Evolutionary conservation across 2,329 filamentous ascomycete species (phyloP).

Genomic region (Cordyceps farinosa): DNA sequence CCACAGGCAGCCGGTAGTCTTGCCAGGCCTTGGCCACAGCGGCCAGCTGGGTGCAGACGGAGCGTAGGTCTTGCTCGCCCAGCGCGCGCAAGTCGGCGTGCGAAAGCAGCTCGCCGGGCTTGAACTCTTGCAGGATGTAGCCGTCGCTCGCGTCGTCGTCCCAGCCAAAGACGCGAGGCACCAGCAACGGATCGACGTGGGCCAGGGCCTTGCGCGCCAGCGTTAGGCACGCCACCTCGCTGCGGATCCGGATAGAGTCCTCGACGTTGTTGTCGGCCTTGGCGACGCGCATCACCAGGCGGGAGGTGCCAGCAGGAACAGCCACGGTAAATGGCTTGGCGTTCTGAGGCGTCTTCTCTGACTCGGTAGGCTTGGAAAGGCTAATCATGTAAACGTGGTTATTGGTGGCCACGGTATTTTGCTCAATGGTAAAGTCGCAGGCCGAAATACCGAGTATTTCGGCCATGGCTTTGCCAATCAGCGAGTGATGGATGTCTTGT

Average conservation of each 20-base stretch:
- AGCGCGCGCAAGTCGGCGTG: neutral
- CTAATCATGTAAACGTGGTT: constrained; percentile 15
- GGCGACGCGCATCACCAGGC: constrained; percentile 5
- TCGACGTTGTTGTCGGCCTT: constrained; percentile 12
- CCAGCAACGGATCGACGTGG: neutral
- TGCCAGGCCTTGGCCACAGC: constrained; percentile 3
- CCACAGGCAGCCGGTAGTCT: constrained; percentile 3
- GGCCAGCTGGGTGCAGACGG: constrained; percentile 12
- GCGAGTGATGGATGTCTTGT: neutral
- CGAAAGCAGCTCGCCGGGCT: neutral
- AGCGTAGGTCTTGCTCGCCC: neutral
- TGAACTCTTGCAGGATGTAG: constrained; percentile 17
- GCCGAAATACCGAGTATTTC: neutral
- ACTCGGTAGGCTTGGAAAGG: neutral
- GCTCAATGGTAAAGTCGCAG: neutral
- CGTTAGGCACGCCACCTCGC: constrained; percentile 8
- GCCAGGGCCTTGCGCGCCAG: constrained; percentile 3
- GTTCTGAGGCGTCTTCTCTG: neutral
- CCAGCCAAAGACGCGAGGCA: constrained; percentile 13
- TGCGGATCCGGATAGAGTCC: constrained; percentile 12
- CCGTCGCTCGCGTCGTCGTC: neutral
- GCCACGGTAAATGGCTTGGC: neutral
- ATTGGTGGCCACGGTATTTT: constrained; percentile 2
- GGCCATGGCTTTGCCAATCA: neutral
- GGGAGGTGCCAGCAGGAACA: constrained; percentile 7